These are phyloP conservation scores for Orobanche coerulescens DNA, from an alignment of 257 asterid species.

Conservation along the genomic window DNA sequence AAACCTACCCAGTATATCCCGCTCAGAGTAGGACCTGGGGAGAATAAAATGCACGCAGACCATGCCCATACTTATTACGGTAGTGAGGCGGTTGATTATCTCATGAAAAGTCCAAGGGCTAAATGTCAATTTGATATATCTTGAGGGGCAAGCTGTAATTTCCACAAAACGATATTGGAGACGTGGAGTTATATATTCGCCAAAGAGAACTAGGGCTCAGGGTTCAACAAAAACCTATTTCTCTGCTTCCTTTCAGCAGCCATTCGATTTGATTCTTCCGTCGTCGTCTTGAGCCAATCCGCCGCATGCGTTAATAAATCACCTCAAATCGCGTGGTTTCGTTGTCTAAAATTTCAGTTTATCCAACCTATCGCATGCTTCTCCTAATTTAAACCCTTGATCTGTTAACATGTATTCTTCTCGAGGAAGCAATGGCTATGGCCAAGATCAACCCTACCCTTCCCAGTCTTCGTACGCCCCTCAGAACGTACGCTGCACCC, in stretches of 20 bases:
- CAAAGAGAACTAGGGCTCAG: constrained; percentile 5
- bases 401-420: constrained; percentile 40
- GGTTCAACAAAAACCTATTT: background rate
- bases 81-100: no score
- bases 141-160: no score
- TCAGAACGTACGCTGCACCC: constrained; percentile 33
- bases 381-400: background rate
- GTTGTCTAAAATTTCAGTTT: background rate
- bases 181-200: background rate
- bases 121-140: no score
- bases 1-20: no score
- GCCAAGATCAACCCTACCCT: constrained; percentile 51
- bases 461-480: constrained; percentile 44
- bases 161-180: no score
- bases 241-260: background rate
- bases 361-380: background rate
- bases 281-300: constrained; percentile 4
- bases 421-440: constrained; percentile 48
- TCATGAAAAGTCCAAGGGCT: no score
- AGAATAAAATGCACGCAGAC: no score
- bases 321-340: background rate
- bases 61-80: no score
- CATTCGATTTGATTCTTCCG: constrained; percentile 7
- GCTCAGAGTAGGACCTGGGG: no score
- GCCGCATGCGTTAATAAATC: background rate